A percentile compares a stretch with the other conserved stretches of the same genome.
Evolutionary conservation across 1,284 basidiomycete genomes (phyloP).

Genomic region (Coriolopsis trogii): DNA sequence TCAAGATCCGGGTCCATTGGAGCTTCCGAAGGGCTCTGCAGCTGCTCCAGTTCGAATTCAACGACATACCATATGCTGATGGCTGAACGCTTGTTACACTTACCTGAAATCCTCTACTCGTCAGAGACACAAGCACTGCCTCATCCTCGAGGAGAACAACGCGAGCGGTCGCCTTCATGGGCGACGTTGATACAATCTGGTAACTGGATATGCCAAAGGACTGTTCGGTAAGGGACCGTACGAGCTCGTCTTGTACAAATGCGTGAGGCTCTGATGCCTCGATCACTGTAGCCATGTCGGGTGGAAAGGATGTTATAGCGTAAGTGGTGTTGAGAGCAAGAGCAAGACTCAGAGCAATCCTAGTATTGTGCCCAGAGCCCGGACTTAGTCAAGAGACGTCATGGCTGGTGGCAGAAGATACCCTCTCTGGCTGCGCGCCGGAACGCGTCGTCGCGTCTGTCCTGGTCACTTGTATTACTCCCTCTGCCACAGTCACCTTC

Average conservation of each 20-base stretch:
- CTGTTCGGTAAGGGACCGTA: constrained; percentile 58
- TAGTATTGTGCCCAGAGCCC: not conserved
- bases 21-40: constrained; percentile 15
- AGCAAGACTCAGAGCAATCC: not conserved
- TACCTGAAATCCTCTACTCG: constrained; percentile 35
- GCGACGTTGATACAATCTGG: constrained; percentile 39
- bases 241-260: constrained; percentile 59
- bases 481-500: constrained; percentile 11
- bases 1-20: constrained; percentile 19
- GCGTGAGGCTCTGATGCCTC: constrained; percentile 15
- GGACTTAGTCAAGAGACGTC: not conserved
- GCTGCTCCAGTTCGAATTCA: constrained; percentile 20
- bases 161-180: constrained; percentile 52
- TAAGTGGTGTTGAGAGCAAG: constrained; percentile 2
- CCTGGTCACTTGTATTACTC: not conserved
- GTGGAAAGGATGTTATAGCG: not conserved
- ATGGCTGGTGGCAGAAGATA: not conserved
- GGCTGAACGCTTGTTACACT: no score
- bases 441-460: constrained; percentile 14
- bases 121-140: constrained; percentile 49
- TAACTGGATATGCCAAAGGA: constrained; percentile 57
- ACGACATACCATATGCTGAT: no score
- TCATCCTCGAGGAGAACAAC: constrained; percentile 60
- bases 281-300: not conserved
- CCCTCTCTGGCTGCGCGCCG: constrained; percentile 1